Evolutionary conservation across 2,329 filamentous ascomycete genomes (phyloP), one percentile per base, ranked within the genome.

Genomic region (Claviceps monticola): DNA sequence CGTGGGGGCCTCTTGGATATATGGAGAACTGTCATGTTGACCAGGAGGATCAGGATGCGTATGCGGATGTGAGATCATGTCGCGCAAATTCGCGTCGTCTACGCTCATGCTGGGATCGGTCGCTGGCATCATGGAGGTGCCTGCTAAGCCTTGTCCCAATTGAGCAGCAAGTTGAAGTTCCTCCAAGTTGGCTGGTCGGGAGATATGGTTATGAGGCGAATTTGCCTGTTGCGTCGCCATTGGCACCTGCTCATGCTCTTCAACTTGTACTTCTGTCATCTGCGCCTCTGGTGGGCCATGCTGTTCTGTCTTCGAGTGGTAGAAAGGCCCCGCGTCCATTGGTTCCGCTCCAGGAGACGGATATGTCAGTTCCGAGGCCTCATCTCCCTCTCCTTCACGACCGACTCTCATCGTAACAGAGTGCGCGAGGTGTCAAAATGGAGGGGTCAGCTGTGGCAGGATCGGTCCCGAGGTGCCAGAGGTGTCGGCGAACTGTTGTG

Each of bases 81-180:
- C 70, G 46, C 70, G 68, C 56, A 75, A 61, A 54, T 61, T 65
- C 3, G 68, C 59, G 46, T 74, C 72, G 45, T 72, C 70, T 13
- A 69, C 66, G 38, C 63, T 66, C 64, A 71, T 71, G 42, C 64
- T 69, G 2, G 70, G 63, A 53, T 74, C 72, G 17, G 74, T 69
- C 16, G 69, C 64, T n/a, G 71, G 66, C 61, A 79, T 71, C 53
- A 76, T 72, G 38, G 74, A 69, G 13, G 68, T 61, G 9, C 67
- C 64, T 26, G 75, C 73, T 16, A 80, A 66, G 44, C 71, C 75
- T 54, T 78, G 74, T 47, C 75, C 76, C 43, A 81, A 65, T 59
- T 80, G 78, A 9, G 78, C 76, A 14, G 77, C 76, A 41, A 80
- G 66, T 61, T 79, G 77, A 43, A 80, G 68, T 64, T 80, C 77